Base-by-base conservation (phyloP, 495 filamentous ascomycete genomes). In the Usnea hakonensis region DNA sequence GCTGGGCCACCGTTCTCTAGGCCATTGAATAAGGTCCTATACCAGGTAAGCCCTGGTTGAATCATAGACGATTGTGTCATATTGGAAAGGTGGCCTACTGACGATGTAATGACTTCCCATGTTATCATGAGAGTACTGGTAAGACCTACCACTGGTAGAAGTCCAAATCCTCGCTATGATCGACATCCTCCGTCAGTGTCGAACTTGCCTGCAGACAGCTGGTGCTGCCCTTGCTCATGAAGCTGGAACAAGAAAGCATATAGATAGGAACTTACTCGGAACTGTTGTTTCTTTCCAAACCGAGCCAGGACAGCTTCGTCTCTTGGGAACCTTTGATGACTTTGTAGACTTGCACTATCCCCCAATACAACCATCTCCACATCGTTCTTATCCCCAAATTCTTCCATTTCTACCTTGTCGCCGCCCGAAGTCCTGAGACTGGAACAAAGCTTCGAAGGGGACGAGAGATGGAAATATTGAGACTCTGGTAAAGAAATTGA, bases 121-220 rank as follows among this genome's bases (percentile, higher is more conserved):
- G 79, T 81, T 28, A 73, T 72, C 48, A 82, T 71, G 57, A 82
- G 73, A 0, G 77, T 79, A 53, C 74, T 78, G 36, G 74, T 75
- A 43, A 83, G 81, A 0, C 76, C 79, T 14, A 81, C 60, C 41
- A 79, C 78, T 3, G 78, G 76, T 41, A 82, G 63, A 32, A 79
- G 68, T 0, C 76, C 74, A 53, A 81, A 82, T 44, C 73, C 79
- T 38, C 80, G 73, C 77, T 76, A 55, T 35, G 4, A 23, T 35
- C 11, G 1, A 40, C 43, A 46, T 43, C 17, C 21, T n/a, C 2
- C 21, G 10, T 56, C 48, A 36, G 21, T 36, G 19, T 14, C 43
- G 8, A 37, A 50, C 5, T 13, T n/a, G 26, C 2, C 17, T 43
- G 2, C 3, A 13, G n/a, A 23, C n/a, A 9, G 26, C 17, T 26